phyloP scores from a whole-genome alignment of 805 yeast species.

The Blastobotrys attinorum region DNA sequence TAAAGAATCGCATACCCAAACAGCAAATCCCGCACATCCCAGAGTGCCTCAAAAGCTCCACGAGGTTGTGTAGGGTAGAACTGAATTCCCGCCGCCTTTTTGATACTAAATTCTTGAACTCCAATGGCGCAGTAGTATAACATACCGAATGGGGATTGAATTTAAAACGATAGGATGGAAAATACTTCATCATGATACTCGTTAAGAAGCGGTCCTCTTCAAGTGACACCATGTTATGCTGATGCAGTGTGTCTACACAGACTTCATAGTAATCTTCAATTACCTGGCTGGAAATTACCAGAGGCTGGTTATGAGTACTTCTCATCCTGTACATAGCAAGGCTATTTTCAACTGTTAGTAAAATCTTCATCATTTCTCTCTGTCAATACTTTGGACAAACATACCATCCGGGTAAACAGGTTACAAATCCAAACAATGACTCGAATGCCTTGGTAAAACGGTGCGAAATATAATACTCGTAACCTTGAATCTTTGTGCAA shows the following conservation, averaged over 20 bases:
- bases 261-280: conserved; percentile 49
- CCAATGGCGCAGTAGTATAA: conserved; percentile 49
- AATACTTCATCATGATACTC: conserved; percentile 49
- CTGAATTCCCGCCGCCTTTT: conserved; percentile 62
- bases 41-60: conserved; percentile 46
- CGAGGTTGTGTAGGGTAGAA: conserved; percentile 55
- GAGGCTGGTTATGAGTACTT: conserved; percentile 44
- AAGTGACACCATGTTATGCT: conserved; percentile 49
- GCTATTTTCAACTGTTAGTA: conserved; percentile 25
- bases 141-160: conserved; percentile 53
- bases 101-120: conserved; percentile 41
- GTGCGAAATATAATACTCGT: conserved; percentile 56
- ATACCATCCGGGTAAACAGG: conserved; percentile 53
- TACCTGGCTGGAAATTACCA: conserved; percentile 50
- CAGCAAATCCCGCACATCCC: conserved; percentile 58
- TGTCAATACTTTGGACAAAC: neutral
- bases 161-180: conserved; percentile 46
- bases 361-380: too few relatives aligned
- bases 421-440: conserved; percentile 52
- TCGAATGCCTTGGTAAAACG: conserved; percentile 59
- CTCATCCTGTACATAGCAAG: conserved; percentile 46
- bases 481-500: conserved; percentile 57
- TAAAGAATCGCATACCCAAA: conserved; percentile 53
- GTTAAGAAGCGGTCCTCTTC: conserved; percentile 57
- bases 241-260: conserved; percentile 51